These are phyloP conservation scores for Astragalus membranaceus DNA, from an alignment of 306 rosid species.

Conservation along the genomic window DNA sequence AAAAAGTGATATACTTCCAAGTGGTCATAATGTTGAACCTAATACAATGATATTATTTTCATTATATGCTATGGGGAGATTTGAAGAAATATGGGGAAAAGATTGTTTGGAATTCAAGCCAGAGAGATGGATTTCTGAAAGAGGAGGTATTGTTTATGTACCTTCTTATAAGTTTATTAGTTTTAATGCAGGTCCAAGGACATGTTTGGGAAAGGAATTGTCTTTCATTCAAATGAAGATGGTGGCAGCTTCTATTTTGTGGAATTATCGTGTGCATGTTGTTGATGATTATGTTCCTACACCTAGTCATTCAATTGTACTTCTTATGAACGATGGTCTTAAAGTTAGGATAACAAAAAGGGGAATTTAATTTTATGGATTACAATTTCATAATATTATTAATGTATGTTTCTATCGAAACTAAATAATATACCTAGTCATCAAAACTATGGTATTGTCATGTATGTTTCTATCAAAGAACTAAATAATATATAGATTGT, in stretches of 20 bases:
- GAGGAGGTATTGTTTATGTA: constrained; percentile 23
- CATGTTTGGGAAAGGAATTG: constrained; percentile 46
- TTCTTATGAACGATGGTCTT: constrained; percentile 45
- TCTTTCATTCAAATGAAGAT: constrained; percentile 39
- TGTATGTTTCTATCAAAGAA: too few relatives aligned
- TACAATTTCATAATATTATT: too few relatives aligned
- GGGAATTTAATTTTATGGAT: too few relatives aligned
- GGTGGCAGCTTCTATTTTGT: constrained; percentile 18
- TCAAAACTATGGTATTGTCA: too few relatives aligned
- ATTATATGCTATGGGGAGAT: constrained; percentile 52
- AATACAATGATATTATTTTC: constrained; percentile 15
- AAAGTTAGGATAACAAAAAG: constrained; percentile 24
- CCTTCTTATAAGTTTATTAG: constrained; percentile 43
- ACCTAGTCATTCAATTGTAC: constrained; percentile 29
- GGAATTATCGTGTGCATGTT: constrained; percentile 20
- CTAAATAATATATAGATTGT: too few relatives aligned
- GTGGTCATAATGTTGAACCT: constrained; percentile 31
- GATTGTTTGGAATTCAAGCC: constrained; percentile 57
- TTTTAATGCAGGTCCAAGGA: constrained; percentile 49
- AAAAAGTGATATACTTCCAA: constrained; percentile 36
- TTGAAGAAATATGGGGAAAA: constrained; percentile 41
- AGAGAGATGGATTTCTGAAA: constrained; percentile 48
- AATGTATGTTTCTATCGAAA: too few relatives aligned
- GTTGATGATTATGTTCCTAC: constrained; percentile 11
- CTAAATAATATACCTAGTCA: too few relatives aligned